phyloP scores from a whole-genome alignment of 23 red algal genomes.

The Pyropia haitanensis region DNA sequence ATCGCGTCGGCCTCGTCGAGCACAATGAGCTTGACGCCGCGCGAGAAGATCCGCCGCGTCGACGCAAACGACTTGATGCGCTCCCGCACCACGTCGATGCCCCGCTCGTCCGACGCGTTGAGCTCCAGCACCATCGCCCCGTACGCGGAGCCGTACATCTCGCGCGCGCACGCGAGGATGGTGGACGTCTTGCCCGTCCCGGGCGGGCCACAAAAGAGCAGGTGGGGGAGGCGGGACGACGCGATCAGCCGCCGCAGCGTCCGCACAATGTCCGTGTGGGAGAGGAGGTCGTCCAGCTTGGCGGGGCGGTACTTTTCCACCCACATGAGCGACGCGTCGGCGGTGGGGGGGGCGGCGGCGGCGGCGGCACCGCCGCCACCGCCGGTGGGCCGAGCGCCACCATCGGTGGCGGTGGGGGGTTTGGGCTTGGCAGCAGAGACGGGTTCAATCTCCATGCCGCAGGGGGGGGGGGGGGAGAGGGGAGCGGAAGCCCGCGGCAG shows the following conservation, averaged over 20 bases:
- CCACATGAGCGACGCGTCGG: conserved; percentile 56
- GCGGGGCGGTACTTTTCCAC: conserved; percentile 93
- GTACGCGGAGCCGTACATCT: conserved; percentile 84
- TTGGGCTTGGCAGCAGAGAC: no score
- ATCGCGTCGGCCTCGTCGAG: conserved; percentile 99
- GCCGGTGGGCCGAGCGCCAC: no score
- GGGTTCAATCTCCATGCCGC: no score
- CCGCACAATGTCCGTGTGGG: conserved; percentile 76
- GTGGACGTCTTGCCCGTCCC: conserved; percentile 97
- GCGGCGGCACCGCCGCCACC: no score
- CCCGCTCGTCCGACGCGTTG: conserved; percentile 98
- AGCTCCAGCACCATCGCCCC: conserved; percentile 95
- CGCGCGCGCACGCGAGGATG: conserved; percentile 82
- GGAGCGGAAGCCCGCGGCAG: no score
- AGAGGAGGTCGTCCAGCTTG: conserved; percentile 65
- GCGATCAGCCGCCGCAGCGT: conserved; percentile 75
- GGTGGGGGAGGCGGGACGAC: conserved; percentile 75
- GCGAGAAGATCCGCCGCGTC: conserved; percentile 75
- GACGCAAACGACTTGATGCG: conserved; percentile 97
- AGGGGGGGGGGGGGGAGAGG: no score
- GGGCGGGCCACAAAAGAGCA: conserved; percentile 94
- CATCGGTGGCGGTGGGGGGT: no score
- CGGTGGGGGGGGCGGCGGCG: no score
- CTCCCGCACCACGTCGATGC: conserved; percentile 88
- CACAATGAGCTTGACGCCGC: conserved; percentile 82